These are phyloP conservation scores for Gillenia trifoliata DNA, from an alignment of 306 rosid genomes.

Conservation along the genomic window DNA sequence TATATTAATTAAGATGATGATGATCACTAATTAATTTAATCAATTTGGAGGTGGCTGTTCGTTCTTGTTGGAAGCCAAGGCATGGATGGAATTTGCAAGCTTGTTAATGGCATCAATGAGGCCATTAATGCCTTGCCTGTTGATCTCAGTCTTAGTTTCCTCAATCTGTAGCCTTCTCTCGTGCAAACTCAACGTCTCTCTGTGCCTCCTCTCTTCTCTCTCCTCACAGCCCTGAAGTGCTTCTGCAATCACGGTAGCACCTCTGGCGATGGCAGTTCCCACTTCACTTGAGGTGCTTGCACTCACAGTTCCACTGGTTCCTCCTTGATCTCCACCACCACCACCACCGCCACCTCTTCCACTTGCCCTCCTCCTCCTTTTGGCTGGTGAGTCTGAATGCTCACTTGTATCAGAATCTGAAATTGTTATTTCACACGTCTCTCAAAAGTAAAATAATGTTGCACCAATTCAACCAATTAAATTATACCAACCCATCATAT, in stretches of 20 bases:
- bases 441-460: conserved; percentile 10
- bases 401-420: conserved; percentile 43
- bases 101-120: conserved; percentile 44
- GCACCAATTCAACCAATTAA: conserved; percentile 21
- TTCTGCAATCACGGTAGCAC: conserved; percentile 40
- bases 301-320: conserved; percentile 15
- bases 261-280: conserved; percentile 39
- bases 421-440: conserved; percentile 35
- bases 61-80: conserved; percentile 38
- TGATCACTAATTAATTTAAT: neutral
- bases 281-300: conserved; percentile 26
- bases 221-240: conserved; percentile 41
- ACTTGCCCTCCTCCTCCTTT: conserved; percentile 32
- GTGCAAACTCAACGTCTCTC: conserved; percentile 28
- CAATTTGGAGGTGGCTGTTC: conserved; percentile 21
- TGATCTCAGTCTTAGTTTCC: conserved; percentile 32
- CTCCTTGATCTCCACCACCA: conserved; percentile 19
- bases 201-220: conserved; percentile 41
- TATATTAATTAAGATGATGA: conserved; percentile 2
- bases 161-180: conserved; percentile 39
- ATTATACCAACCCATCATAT: neutral
- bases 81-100: conserved; percentile 38
- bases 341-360: neutral
- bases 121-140: conserved; percentile 39
- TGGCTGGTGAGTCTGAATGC: conserved; percentile 41